Evolutionary conservation across 345 rosid genomes (phyloP), one percentile per base, ranked within the genome.

Genomic region (Eucalyptus curtisii): DNA sequence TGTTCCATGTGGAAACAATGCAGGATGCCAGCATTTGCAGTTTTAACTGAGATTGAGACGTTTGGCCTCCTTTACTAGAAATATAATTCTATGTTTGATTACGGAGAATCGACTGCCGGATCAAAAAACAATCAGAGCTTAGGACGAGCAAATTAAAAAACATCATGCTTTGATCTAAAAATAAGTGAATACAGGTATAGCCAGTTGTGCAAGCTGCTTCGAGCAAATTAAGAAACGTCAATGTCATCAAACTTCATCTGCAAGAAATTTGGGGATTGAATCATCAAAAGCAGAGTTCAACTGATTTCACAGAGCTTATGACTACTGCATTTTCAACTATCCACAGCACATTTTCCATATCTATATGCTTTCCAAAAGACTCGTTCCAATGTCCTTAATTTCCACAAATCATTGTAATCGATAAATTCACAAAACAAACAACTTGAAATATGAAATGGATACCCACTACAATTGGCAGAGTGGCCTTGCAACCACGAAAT

Each of bases 11-110:
- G 55, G 55, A 52, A 52, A 52, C 55, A 52, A 19, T 52, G 55
- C 55, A 19, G 55, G 1, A 19, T 52, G 55, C 55, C 1, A 52
- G 55, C 55, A 52, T 52, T 57, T 25, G 64, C 33, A 59, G 81
- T 85, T 95, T 95, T 57, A 93, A 95, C 89, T 92, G 97, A 15
- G 94, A 92, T 86, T 95, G 92, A 44, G 66, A 71, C 59, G 92
- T 91, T 31, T 94, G 94, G 86, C 97, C 94, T 94, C 79, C 33
- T 6, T 17, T 47, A 48, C 20, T 27, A 14, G 14, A 24, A 44
- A 57, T 19, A 25, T 30, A 22, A 48, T 57, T 57, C 12, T 7
- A 25, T 30, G 17, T 61, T 61, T 30, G n/a, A 61, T 30, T 61
- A 13, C 1, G 5, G 71, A 61, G 33, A 61, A 61, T 61, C 0